Evolutionary conservation across 371 early-diverging fungal species (phyloP), one percentile per base, ranked within the genome.

Genomic region (Rhizopus arrhizus): DNA sequence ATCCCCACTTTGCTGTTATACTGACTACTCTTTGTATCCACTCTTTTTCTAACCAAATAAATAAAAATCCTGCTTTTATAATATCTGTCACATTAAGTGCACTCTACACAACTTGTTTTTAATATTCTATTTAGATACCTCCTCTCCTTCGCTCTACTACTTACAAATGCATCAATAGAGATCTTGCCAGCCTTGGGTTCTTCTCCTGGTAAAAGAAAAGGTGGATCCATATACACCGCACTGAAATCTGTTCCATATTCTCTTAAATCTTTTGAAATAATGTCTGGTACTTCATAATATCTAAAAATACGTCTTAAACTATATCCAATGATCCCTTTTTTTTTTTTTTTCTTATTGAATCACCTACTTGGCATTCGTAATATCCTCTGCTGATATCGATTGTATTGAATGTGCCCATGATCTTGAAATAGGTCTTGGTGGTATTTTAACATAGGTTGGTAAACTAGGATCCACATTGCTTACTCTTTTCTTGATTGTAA

Each of bases 11-110:
- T 34, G 88, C 84, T 16, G 87, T 85, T 35, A 92, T 73, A 40
- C 66, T 72, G 34, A 95, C 85, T 46, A 95, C 80, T 42, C 84
- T 82, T n/a, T 91, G 92, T 13, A 93, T 69, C 68, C 89, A 85
- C 68, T 92, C 94, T 68, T 95, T 96, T 64, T 94, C 94, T 36
- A 87, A 72, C 95, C 95, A 96, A 16, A 95, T 89, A 68, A 96
- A 94, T 22, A 96, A 73, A 63, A 95, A 95, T 1, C 95, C 95
- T 31, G 81, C 75, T 3, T 87, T 78, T 2, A 92, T 75, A 28
- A 96, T 69, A 5, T 84, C 62, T 5, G 84, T 70, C 15, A 92
- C 76, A 58, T 84, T 69, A 16, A 91, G 69, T 4, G 63, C 62
- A 6, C 76, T 70, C 84, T 85, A 65, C 0, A 51, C 1, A 22